A percentile compares a stretch with the other conserved stretches of the same genome.
These are phyloP conservation scores for Blastomyces gilchristii DNA, from an alignment of 2,329 filamentous ascomycete genomes.

Conservation along the genomic window DNA sequence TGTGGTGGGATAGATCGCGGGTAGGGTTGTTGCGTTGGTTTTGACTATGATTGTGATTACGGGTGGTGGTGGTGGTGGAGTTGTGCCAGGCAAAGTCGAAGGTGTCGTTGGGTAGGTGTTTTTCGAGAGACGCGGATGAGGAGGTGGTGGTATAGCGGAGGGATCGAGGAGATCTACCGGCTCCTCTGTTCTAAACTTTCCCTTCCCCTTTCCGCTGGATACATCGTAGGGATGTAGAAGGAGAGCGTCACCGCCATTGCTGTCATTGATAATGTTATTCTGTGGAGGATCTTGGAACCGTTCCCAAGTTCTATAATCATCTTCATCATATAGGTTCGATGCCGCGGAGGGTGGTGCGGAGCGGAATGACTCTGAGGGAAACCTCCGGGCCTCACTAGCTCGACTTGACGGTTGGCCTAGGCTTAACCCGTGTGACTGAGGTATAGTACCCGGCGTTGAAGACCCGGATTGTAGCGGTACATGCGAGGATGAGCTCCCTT, in stretches of 20 bases:
- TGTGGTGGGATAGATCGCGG: slow-evolving; percentile 1
- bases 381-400: neutral
- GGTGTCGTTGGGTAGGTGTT: neutral
- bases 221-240: slow-evolving; percentile 3
- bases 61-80: slow-evolving; percentile 4
- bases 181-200: slow-evolving; percentile 11
- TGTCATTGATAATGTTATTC: neutral
- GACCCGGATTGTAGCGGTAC: neutral
- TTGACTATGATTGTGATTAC: slow-evolving; percentile 6
- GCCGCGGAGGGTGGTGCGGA: slow-evolving; percentile 12
- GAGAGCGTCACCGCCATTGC: neutral
- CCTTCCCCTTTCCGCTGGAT: slow-evolving; percentile 14
- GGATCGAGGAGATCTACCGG: neutral
- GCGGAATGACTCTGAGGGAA: slow-evolving; percentile 19
- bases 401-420: slow-evolving; percentile 8
- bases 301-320: slow-evolving; percentile 17
- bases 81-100: slow-evolving; percentile 20
- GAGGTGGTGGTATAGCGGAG: neutral
- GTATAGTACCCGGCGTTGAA: neutral
- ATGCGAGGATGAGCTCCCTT: neutral
- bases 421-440: slow-evolving; percentile 1
- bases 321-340: slow-evolving; percentile 8
- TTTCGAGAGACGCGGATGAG: neutral
- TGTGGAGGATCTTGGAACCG: slow-evolving; percentile 18
- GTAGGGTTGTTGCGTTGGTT: neutral